Evolutionary conservation across 768 basidiomycete species (phyloP).

Genomic region (Astraeus odoratus): DNA sequence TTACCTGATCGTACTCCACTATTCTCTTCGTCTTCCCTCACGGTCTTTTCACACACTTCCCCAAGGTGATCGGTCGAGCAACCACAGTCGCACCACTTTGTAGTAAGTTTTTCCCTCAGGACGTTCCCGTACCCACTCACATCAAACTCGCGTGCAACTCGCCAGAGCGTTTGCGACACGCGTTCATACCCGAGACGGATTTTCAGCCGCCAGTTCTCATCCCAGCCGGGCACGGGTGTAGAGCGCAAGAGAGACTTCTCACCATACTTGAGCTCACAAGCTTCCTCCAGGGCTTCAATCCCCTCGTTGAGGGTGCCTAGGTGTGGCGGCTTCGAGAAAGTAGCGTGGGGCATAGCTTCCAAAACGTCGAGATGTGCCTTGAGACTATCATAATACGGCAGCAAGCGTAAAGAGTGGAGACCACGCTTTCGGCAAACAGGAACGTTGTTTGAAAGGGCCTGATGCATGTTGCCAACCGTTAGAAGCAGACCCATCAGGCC

Average conservation of each 20-base stretch:
- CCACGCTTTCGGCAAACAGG: constrained; percentile 58
- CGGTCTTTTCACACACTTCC: constrained; percentile 70
- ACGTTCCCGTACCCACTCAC: constrained; percentile 66
- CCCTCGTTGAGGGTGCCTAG: constrained; percentile 53
- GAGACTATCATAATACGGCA: constrained; percentile 55
- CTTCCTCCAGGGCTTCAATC: constrained; percentile 56
- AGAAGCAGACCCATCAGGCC: constrained; percentile 4
- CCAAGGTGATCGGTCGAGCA: constrained; percentile 74
- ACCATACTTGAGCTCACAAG: constrained; percentile 51
- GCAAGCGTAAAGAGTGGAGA: constrained; percentile 56
- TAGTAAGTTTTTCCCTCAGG: constrained; percentile 62
- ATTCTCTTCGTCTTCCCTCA: constrained; percentile 62
- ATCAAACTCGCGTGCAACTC: constrained; percentile 64
- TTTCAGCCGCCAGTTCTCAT: constrained; percentile 51
- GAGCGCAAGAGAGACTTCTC: constrained; percentile 28
- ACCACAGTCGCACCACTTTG: constrained; percentile 77
- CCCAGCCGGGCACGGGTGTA: constrained; percentile 37
- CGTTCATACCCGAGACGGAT: constrained; percentile 61
- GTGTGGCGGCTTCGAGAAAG: constrained; percentile 62
- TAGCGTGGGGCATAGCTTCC: constrained; percentile 47
- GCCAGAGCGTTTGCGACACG: constrained; percentile 59
- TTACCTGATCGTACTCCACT: constrained; percentile 54
- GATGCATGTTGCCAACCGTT: neutral
- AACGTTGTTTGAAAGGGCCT: constrained; percentile 70
- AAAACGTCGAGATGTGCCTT: constrained; percentile 56